Evolutionary conservation across 2,329 filamentous ascomycete genomes (phyloP), one percentile per base, ranked within the genome.

Genomic region (Trichophyton benhamiae): DNA sequence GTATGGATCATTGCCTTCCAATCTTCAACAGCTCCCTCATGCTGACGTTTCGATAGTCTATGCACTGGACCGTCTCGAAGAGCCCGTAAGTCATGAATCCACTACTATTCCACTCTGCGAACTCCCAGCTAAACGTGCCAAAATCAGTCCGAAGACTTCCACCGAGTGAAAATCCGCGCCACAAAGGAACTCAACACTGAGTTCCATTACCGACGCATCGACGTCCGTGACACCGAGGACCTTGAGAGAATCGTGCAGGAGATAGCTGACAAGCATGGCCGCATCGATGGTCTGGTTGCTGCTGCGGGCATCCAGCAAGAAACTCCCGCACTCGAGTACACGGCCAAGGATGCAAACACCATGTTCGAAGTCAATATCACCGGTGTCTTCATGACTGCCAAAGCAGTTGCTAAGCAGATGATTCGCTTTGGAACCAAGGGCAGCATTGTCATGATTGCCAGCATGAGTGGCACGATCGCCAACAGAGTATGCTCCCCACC

Each of bases 241-340:
- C 79, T 96, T 53, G 86, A 91, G 71, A 78, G 77, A 48, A 80
- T 88, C 59, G 79, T 95, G 57, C 78, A 81, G 65, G 78, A 77
- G 9, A 94, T 96, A 65, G 88, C 84, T 15, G 78, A 84, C 58
- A 75, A 82, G 63, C 83, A 90, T 65, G 87, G 87, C 4, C 83
- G 87, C 15, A 75, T 96, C 64, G 89, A 95, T 70, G 91, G 91
- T 0, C 76, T 95, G 61, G 83, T 96, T 57, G 85, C 86, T 0
- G 85, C 85, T 0, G 87, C 86, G 0, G 86, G 85, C 0, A 77
- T 84, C 46, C 89, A 95, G 75, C 87, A 95, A 74, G 89, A 95
- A 75, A 90, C 85, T 0, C 76, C 88, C 0, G 90, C 91, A 1
- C 78, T 96, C 60, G 89, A 95, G 57, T 95, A 95, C 71, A 78